A percentile compares a stretch with the other conserved stretches of the same genome.
Evolutionary conservation across 441 rosid species (phyloP).

Genomic region (Geranium incanum): DNA sequence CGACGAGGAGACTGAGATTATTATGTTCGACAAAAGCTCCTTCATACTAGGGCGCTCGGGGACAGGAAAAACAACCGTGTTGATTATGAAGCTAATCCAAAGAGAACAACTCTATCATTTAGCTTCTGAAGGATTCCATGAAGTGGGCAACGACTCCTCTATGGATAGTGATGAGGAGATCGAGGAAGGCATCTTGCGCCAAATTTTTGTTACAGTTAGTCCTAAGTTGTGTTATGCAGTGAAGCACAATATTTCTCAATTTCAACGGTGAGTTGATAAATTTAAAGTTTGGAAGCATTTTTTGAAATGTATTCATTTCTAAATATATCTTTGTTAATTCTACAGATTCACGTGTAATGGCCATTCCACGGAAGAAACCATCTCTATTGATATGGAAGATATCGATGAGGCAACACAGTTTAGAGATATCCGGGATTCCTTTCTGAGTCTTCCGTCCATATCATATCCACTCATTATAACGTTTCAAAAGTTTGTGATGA

Average conservation of each 20-base stretch:
- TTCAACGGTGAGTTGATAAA: slow-evolving; percentile 17
- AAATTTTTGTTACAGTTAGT: slow-evolving; percentile 23
- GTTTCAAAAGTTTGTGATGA: slow-evolving; percentile 21
- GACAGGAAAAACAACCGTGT: slow-evolving; percentile 51
- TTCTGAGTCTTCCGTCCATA: background rate
- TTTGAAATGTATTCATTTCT: background rate
- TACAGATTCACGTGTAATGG: slow-evolving; percentile 16
- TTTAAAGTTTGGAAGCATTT: too few species aligned
- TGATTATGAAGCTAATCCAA: slow-evolving; percentile 38
- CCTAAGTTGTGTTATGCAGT: slow-evolving; percentile 19
- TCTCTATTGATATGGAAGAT: slow-evolving; percentile 5
- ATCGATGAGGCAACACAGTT: slow-evolving; percentile 13
- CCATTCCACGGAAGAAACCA: slow-evolving; percentile 4
- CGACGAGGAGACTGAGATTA: slow-evolving; percentile 31
- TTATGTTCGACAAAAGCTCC: slow-evolving; percentile 27
- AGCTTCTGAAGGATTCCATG: slow-evolving; percentile 22
- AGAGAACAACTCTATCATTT: slow-evolving; percentile 29
- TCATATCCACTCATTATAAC: slow-evolving; percentile 19
- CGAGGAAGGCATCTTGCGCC: background rate
- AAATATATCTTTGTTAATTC: background rate
- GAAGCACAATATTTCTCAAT: slow-evolving; percentile 15
- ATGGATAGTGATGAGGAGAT: slow-evolving; percentile 8
- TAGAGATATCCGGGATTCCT: slow-evolving; percentile 19
- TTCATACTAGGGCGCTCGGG: slow-evolving; percentile 53
- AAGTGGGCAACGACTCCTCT: background rate